phyloP scores from a whole-genome alignment of 768 basidiomycete genomes.

The Mycena alexandri region DNA sequence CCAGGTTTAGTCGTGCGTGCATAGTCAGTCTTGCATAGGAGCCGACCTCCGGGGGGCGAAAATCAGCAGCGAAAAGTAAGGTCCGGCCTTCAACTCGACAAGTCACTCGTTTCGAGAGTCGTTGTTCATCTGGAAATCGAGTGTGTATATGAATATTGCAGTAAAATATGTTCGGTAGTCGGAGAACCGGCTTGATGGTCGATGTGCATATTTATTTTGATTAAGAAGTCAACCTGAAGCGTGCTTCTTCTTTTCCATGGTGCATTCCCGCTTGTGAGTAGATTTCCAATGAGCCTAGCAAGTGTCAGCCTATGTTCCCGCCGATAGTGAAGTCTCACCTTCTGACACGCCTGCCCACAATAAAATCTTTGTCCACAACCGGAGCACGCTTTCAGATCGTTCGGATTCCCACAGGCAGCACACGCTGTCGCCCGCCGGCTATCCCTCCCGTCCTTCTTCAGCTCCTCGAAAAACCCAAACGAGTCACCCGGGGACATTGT shows the following conservation, averaged over 20 bases:
- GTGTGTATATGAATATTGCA: too few species aligned
- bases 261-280: conserved; percentile 39
- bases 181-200: too few species aligned
- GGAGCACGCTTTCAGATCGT: conserved; percentile 37
- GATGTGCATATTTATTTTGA: too few species aligned
- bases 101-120: too few species aligned
- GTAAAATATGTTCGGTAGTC: too few species aligned
- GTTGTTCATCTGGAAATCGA: too few species aligned
- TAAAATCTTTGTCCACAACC: conserved; percentile 34
- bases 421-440: conserved; percentile 39
- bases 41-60: too few species aligned
- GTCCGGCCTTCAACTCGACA: too few species aligned
- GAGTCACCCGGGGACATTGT: conserved; percentile 21
- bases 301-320: conserved; percentile 16
- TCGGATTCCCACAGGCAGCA: conserved; percentile 43
- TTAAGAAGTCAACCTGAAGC: conserved; percentile 16
- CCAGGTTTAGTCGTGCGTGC: too few species aligned
- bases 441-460: conserved; percentile 39
- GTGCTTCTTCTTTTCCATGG: conserved; percentile 29
- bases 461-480: conserved; percentile 42
- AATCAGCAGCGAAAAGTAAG: too few species aligned
- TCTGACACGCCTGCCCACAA: conserved; percentile 37
- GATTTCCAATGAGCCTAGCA: conserved; percentile 41
- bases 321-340: conserved; percentile 28
- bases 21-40: too few species aligned